Evolutionary conservation across 257 asterid genomes (phyloP).

Genomic region (Anisodus tanguticus): DNA sequence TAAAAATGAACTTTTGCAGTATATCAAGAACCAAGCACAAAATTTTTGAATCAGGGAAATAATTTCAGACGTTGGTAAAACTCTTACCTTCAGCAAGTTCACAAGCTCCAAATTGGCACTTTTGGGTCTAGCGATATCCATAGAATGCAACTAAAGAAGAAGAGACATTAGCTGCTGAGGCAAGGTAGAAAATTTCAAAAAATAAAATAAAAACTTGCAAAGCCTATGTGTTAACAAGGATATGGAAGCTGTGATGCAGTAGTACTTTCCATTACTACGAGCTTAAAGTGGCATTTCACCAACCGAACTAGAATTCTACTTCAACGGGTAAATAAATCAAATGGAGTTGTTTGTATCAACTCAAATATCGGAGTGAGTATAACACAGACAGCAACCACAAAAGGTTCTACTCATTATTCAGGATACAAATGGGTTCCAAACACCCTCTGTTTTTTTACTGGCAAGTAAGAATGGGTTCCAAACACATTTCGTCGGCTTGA

Average conservation of each 20-base stretch:
- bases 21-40: slow-evolving; percentile 29
- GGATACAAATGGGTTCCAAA: slow-evolving; percentile 10
- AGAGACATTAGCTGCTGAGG: slow-evolving; percentile 33
- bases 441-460: background rate
- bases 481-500: background rate
- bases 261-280: background rate
- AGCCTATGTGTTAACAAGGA: slow-evolving; percentile 17
- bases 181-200: background rate
- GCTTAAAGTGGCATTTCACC: background rate
- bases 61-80: slow-evolving; percentile 27
- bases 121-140: slow-evolving; percentile 62
- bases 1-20: slow-evolving; percentile 14
- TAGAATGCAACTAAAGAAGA: slow-evolving; percentile 65
- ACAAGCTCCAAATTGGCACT: slow-evolving; percentile 64
- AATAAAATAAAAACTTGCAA: slow-evolving; percentile 22
- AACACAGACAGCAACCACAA: slow-evolving; percentile 8
- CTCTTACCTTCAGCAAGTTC: slow-evolving; percentile 77
- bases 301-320: background rate
- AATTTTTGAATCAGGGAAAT: slow-evolving; percentile 25
- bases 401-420: background rate
- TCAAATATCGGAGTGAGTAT: slow-evolving; percentile 17
- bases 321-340: slow-evolving; percentile 32
- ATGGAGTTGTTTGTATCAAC: slow-evolving; percentile 21
- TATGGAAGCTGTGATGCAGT: background rate
- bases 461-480: slow-evolving; percentile 4